Percentiles rank a stretch among this genome's conserved stretches.
Conservation (phyloP, 1,284 basidiomycete genomes). For the Gymnopus androsaceus region DNA sequence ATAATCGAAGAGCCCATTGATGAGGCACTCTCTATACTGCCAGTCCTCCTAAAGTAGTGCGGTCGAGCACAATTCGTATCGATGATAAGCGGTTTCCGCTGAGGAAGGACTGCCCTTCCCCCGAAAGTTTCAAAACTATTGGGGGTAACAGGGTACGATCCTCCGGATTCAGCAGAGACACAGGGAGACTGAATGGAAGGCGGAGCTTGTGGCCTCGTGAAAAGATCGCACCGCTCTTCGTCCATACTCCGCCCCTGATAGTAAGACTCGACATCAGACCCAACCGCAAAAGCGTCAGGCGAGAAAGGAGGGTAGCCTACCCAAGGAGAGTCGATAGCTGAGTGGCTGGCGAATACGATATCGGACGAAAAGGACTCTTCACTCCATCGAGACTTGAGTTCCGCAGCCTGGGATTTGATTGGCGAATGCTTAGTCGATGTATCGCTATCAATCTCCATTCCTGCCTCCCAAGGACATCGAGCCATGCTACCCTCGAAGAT, state of each 20-base stretch:
- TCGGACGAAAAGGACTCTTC: slow-evolving; percentile 55
- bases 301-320: slow-evolving; percentile 35
- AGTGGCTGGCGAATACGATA: slow-evolving; percentile 58
- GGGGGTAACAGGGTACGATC: slow-evolving; percentile 54
- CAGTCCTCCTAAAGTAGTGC: slow-evolving; percentile 53
- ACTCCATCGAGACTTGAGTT: slow-evolving; percentile 59
- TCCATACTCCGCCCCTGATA: slow-evolving; percentile 11
- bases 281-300: slow-evolving; percentile 39
- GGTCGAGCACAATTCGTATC: slow-evolving; percentile 57
- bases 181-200: slow-evolving; percentile 30
- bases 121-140: slow-evolving; percentile 47
- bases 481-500: slow-evolving; percentile 84
- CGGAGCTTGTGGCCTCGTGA: slow-evolving; percentile 33
- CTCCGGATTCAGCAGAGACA: slow-evolving; percentile 36
- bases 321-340: slow-evolving; percentile 36
- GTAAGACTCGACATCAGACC: slow-evolving; percentile 30
- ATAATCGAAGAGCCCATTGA: slow-evolving; percentile 59
- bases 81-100: slow-evolving; percentile 54
- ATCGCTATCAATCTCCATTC: slow-evolving; percentile 66
- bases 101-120: slow-evolving; percentile 32
- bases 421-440: slow-evolving; percentile 41
- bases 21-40: slow-evolving; percentile 53
- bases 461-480: slow-evolving; percentile 77
- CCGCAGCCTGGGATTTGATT: slow-evolving; percentile 32
- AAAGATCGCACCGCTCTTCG: slow-evolving; percentile 35